A percentile compares a stretch with the other conserved stretches of the same genome.
phyloP scores from a whole-genome alignment of 805 yeast genomes.

The Metschnikowia cubensis region DNA sequence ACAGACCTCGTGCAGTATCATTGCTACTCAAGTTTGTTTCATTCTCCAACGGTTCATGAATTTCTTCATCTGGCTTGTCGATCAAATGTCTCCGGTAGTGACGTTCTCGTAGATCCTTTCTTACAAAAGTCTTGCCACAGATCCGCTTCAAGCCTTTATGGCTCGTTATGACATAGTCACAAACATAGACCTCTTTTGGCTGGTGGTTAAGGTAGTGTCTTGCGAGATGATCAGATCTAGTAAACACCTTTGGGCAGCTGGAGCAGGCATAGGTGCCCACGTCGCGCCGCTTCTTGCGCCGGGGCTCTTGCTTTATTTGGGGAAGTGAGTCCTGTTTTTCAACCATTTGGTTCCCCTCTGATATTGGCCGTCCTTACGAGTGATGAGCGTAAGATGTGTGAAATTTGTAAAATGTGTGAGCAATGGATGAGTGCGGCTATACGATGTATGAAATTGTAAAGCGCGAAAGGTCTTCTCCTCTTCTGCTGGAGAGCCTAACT shows the following conservation, averaged over 20 bases:
- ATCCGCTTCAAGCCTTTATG: slow-evolving; percentile 34
- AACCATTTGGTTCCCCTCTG: not conserved
- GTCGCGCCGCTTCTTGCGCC: slow-evolving; percentile 14
- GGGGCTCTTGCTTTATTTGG: slow-evolving; percentile 2
- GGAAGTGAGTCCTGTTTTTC: not conserved
- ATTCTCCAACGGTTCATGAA: not conserved
- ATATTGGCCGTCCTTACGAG: not conserved
- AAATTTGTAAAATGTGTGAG: not conserved
- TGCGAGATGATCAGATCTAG: slow-evolving; percentile 60
- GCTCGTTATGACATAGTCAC: slow-evolving; percentile 49
- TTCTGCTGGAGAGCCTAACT: not conserved
- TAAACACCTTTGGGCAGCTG: slow-evolving; percentile 53
- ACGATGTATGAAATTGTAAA: not conserved
- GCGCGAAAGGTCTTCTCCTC: slow-evolving; percentile 1
- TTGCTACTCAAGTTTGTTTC: not conserved
- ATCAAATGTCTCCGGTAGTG: slow-evolving; percentile 23
- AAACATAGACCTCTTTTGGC: slow-evolving; percentile 49
- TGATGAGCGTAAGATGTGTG: not conserved
- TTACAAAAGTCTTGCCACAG: slow-evolving; percentile 60
- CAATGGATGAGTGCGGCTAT: not conserved
- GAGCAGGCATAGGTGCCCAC: slow-evolving; percentile 41
- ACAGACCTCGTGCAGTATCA: not conserved
- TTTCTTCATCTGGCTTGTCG: slow-evolving; percentile 7
- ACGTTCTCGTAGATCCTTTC: slow-evolving; percentile 51
- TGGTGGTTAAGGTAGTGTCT: slow-evolving; percentile 61